phyloP scores from a whole-genome alignment of 495 filamentous ascomycete genomes.

The Penicillium samsonianum region DNA sequence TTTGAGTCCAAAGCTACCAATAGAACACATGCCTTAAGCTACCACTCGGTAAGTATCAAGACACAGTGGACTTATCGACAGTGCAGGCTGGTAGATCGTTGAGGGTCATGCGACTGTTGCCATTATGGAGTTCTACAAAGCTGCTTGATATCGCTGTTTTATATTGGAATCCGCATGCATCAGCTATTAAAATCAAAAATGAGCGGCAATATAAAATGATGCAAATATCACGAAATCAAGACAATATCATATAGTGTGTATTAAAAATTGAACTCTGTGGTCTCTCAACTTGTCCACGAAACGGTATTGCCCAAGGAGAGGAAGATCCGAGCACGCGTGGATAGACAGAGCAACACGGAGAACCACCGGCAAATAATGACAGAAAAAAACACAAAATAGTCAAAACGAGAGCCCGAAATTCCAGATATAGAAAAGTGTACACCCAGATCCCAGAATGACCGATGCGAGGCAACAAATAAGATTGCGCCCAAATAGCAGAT shows the following conservation, averaged over 20 bases:
- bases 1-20: not conserved
- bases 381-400: not conserved
- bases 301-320: not conserved
- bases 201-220: not conserved
- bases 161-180: not conserved
- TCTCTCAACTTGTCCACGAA: not conserved
- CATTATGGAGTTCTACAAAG: not conserved
- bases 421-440: not conserved
- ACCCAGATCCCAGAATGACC: slow-evolving; percentile 1
- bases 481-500: slow-evolving; percentile 1
- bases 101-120: not conserved
- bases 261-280: not conserved
- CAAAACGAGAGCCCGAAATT: not conserved
- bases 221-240: not conserved
- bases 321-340: not conserved
- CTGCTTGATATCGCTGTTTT: not conserved
- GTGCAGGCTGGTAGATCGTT: not conserved
- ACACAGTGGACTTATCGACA: not conserved
- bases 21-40: not conserved
- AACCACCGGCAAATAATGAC: not conserved
- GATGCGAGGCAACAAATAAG: slow-evolving; percentile 3
- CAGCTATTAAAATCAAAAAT: not conserved
- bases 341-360: not conserved
- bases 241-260: not conserved
- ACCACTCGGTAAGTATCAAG: not conserved